These are phyloP conservation scores for Xerocomus brunneocitrinus DNA, from an alignment of 768 basidiomycete species.

Conservation along the genomic window DNA sequence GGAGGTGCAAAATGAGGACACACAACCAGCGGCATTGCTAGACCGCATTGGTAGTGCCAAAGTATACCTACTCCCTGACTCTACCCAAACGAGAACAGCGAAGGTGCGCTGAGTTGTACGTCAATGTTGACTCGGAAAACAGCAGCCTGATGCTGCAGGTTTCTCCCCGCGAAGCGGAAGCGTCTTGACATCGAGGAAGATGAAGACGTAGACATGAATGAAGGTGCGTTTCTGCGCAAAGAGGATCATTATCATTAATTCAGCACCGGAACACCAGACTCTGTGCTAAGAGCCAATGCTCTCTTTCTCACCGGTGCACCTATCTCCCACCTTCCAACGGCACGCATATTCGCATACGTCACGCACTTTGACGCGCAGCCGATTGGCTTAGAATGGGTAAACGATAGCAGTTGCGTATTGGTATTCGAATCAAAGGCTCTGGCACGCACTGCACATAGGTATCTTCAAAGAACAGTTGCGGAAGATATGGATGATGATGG, in stretches of 20 bases:
- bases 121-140: slow-evolving; percentile 34
- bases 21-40: slow-evolving; percentile 38
- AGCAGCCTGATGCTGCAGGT: slow-evolving; percentile 42
- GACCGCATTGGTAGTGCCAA: slow-evolving; percentile 68
- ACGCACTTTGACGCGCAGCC: slow-evolving; percentile 73
- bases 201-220: slow-evolving; percentile 32
- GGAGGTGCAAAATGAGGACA: slow-evolving; percentile 24
- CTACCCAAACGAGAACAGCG: slow-evolving; percentile 51
- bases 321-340: slow-evolving; percentile 70
- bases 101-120: slow-evolving; percentile 65
- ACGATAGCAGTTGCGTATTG: slow-evolving; percentile 77
- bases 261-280: slow-evolving; percentile 33
- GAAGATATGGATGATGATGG: slow-evolving; percentile 54
- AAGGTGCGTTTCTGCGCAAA: slow-evolving; percentile 24
- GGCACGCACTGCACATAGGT: slow-evolving; percentile 49
- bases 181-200: slow-evolving; percentile 39
- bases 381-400: slow-evolving; percentile 79
- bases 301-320: slow-evolving; percentile 69
- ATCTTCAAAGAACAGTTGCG: slow-evolving; percentile 46
- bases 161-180: slow-evolving; percentile 40
- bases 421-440: slow-evolving; percentile 58
- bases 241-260: neutral
- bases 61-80: slow-evolving; percentile 74
- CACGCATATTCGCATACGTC: slow-evolving; percentile 76
- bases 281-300: slow-evolving; percentile 55